Evolutionary conservation across 805 yeast species (phyloP).

Genomic region (Hanseniaspora valbyensis): DNA sequence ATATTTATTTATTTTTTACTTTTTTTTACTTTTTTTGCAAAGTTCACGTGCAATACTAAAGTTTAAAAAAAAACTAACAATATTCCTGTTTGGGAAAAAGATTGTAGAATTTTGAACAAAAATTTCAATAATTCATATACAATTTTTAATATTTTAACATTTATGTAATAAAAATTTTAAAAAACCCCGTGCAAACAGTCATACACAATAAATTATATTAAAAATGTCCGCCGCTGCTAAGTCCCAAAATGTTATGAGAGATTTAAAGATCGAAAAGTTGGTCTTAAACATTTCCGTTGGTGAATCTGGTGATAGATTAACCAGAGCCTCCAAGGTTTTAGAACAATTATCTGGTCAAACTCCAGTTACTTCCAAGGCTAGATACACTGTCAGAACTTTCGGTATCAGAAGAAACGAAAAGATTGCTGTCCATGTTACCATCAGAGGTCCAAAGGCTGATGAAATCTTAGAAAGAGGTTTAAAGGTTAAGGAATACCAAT

Average conservation of each 20-base stretch:
- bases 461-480: slow-evolving; percentile 99
- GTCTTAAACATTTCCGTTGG: slow-evolving; percentile 99
- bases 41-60: not conserved
- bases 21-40: not conserved
- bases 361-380: slow-evolving; percentile 99
- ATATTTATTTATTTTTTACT: not conserved
- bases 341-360: slow-evolving; percentile 99
- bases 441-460: slow-evolving; percentile 99
- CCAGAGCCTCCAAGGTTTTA: slow-evolving; percentile 99
- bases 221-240: slow-evolving; percentile 38
- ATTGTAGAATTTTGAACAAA: not conserved
- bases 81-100: not conserved
- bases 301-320: slow-evolving; percentile 99
- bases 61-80: not conserved
- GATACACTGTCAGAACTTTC: slow-evolving; percentile 99
- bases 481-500: slow-evolving; percentile 99
- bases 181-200: slow-evolving; percentile 11
- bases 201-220: slow-evolving; percentile 19
- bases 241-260: slow-evolving; percentile 94
- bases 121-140: too few relatives aligned
- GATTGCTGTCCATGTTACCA: slow-evolving; percentile 97
- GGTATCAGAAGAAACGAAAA: slow-evolving; percentile 99
- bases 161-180: not conserved
- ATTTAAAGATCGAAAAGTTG: slow-evolving; percentile 96
- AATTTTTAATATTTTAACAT: too few relatives aligned